Conservation (phyloP, 108 stramenopile genomes). For the Chaetoceros tenuissimus region DNA sequence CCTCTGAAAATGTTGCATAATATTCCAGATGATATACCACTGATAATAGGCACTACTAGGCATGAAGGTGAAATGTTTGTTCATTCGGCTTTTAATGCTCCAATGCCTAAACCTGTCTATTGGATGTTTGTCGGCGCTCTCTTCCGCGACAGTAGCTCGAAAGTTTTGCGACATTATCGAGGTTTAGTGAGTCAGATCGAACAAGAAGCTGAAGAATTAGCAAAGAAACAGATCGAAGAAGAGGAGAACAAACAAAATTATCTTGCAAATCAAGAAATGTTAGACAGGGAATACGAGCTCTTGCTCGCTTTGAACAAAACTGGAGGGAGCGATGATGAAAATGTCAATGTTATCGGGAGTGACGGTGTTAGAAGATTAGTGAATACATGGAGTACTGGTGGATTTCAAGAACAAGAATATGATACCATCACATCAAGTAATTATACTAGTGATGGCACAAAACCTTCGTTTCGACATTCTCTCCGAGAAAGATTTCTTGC, state of each 20-base stretch:
- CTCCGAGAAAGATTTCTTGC: constrained; percentile 1
- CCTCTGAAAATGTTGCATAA: constrained; percentile 44
- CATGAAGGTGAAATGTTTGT: constrained; percentile 86
- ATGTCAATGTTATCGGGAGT: background rate
- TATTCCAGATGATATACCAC: constrained; percentile 56
- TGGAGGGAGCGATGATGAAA: background rate
- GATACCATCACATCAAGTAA: background rate
- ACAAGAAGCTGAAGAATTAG: constrained; percentile 37
- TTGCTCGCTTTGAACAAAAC: constrained; percentile 25
- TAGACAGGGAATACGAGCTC: constrained; percentile 39
- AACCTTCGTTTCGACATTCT: background rate
- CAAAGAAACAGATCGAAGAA: constrained; percentile 35
- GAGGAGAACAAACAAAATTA: constrained; percentile 48
- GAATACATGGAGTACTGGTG: constrained; percentile 29
- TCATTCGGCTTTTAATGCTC: constrained; percentile 62
- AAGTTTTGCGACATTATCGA: constrained; percentile 54
- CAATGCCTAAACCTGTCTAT: constrained; percentile 76
- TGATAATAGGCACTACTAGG: constrained; percentile 65
- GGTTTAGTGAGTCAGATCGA: constrained; percentile 44
- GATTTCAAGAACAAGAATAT: constrained; percentile 3
- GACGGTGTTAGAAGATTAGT: constrained; percentile 19
- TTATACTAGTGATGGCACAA: background rate
- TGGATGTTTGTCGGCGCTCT: constrained; percentile 76
- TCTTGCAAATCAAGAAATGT: constrained; percentile 34
- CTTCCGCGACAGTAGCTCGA: constrained; percentile 55